These are phyloP conservation scores for Balamuthia mandrillaris DNA, from an alignment of 208 protist genomes.

Conservation along the genomic window DNA sequence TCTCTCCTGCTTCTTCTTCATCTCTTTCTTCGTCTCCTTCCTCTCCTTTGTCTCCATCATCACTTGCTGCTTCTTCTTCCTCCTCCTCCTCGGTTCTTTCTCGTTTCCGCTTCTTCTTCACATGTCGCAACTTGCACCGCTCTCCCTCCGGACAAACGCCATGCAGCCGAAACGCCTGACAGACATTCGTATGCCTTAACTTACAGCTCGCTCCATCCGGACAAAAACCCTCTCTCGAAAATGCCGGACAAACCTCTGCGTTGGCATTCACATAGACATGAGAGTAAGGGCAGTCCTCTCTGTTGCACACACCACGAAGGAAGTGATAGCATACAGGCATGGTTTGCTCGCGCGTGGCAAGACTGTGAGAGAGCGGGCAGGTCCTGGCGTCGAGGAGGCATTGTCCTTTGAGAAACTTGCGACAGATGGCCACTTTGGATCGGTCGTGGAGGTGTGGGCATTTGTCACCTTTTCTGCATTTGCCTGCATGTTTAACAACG, in stretches of 20 bases:
- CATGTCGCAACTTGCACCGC: conserved; percentile 13
- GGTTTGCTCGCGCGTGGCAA: neutral
- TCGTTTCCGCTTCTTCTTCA: neutral
- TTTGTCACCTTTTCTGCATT: conserved; percentile 26
- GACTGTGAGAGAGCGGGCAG: conserved; percentile 8
- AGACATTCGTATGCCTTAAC: conserved; percentile 12
- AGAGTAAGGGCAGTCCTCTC: conserved; percentile 32
- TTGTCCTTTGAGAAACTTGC: neutral
- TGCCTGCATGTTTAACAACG: conserved; percentile 10
- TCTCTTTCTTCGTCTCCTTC: too few species aligned
- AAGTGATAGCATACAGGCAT: conserved; percentile 48
- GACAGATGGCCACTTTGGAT: conserved; percentile 25
- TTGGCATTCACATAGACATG: conserved; percentile 33
- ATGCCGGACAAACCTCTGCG: conserved; percentile 43
- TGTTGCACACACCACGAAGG: neutral
- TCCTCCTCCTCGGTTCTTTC: too few species aligned
- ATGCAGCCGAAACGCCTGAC: neutral
- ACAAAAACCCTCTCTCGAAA: conserved; percentile 15
- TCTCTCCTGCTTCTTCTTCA: too few species aligned
- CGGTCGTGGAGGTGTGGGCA: conserved; percentile 40
- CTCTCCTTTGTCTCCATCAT: too few species aligned
- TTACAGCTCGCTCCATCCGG: conserved; percentile 5
- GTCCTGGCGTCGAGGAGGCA: neutral
- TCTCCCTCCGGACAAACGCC: conserved; percentile 28
- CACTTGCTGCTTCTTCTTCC: too few species aligned